A percentile compares a stretch with the other conserved stretches of the same genome.
These are phyloP conservation scores for Cicer cuneatum DNA, from an alignment of 306 rosid genomes.

Conservation along the genomic window DNA sequence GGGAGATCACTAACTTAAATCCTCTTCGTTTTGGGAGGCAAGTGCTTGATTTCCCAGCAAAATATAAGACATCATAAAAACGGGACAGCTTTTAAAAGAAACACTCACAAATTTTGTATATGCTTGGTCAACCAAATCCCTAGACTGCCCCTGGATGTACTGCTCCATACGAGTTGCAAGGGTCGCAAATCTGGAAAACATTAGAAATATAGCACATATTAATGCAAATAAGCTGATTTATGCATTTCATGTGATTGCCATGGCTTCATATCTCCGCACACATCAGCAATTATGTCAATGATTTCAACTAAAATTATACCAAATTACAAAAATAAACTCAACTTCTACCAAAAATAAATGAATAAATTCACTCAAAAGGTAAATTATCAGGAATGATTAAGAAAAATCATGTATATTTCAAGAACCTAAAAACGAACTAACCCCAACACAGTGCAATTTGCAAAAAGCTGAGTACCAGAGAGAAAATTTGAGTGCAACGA, in stretches of 20 bases:
- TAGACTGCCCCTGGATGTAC: constrained; percentile 96
- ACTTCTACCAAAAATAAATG: constrained; percentile 5
- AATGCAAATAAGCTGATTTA: constrained; percentile 7
- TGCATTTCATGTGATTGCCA: constrained; percentile 12
- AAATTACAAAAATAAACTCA: constrained; percentile 8
- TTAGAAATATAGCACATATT: not conserved
- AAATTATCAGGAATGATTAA: not conserved
- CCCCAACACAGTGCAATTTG: not conserved
- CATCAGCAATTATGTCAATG: constrained; percentile 1
- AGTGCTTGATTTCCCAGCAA: constrained; percentile 23
- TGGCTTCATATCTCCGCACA: not conserved
- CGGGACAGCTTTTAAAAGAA: constrained; percentile 29
- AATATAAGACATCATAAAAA: constrained; percentile 31
- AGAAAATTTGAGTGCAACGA: not conserved
- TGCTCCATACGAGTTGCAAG: constrained; percentile 99
- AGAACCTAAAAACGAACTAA: constrained; percentile 21
- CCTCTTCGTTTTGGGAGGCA: constrained; percentile 6
- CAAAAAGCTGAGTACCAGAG: constrained; percentile 9
- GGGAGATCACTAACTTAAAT: constrained; percentile 4
- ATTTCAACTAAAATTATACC: constrained; percentile 11
- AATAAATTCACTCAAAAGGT: not conserved
- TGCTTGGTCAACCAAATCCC: constrained; percentile 99
- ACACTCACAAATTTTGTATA: constrained; percentile 92
- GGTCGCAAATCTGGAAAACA: constrained; percentile 77
- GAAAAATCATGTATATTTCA: not conserved